Base-by-base conservation (phyloP, 2,329 filamentous ascomycete genomes). In the Orbilia javanica region DNA sequence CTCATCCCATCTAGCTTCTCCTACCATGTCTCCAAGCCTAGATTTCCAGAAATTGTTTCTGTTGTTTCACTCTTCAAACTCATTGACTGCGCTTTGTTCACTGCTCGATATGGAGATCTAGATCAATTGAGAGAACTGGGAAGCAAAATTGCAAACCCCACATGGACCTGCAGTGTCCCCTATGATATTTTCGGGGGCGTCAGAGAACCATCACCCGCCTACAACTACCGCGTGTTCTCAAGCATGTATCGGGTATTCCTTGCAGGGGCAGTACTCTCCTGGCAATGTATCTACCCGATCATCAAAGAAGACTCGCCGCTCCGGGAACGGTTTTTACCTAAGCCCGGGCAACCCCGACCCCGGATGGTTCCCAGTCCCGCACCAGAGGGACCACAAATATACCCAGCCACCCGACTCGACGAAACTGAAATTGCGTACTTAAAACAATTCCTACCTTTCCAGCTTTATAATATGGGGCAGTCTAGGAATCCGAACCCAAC, bases 241-340 rank as follows among this genome's bases (percentile, higher is more conserved):
- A 46, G 64, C 10, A 67, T 55, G 46, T 67, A 67, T 34, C 48
- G 48, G 5, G 64, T 67, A 13, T 55, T 67, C 64, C 31, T 67
- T 2, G 64, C 64, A 8, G 64, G 64, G 3, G 64, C 64, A 13
- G 25, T 55, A 15, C 34, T 55, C 3, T 67, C 64, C 1, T 53
- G 31, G 31, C 20, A 34, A 6, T 27, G 44, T 29, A 29, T 67
- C 27, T 39, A 44, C 18, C 48, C 48, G 1, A 44, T 67, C 4
- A 25, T 67, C n/a, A 55, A 44, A 2, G 18, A 55, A 13, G 31
- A 15, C 7, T 67, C 64, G 11, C 64, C 63, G 15, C 20, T 67
- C 2, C 42, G 64, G 55, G 15, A 67, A 7, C 20, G 20, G 5
- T 55, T 36, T 20, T 4, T 55, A 20, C 22, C 46, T 3, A 6